Percentiles rank a stretch among this genome's conserved stretches.
phyloP scores from a whole-genome alignment of 169 alveolate genomes.

The Cryptosporidium andersoni region DNA sequence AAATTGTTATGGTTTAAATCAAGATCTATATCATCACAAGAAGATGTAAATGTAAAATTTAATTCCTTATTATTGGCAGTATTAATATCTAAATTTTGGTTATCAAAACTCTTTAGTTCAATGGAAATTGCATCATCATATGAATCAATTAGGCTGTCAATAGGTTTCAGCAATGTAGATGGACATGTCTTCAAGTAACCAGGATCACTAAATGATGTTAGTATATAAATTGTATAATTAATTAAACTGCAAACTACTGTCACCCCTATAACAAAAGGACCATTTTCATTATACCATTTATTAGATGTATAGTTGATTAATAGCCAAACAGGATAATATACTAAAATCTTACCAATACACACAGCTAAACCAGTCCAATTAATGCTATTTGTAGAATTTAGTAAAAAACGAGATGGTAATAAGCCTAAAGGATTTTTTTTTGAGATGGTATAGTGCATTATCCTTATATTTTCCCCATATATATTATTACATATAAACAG shows the following conservation, averaged over 20 bases:
- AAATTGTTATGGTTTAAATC: background rate
- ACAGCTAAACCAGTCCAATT: constrained; percentile 60
- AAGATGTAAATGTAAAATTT: too few species aligned
- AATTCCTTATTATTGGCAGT: background rate
- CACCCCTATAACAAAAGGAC: constrained; percentile 31
- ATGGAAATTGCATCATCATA: constrained; percentile 21
- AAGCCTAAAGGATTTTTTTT: constrained; percentile 65
- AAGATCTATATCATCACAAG: background rate
- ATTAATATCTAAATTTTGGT: background rate
- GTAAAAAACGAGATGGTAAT: constrained; percentile 69
- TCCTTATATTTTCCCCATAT: constrained; percentile 46
- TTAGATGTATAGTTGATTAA: constrained; percentile 41
- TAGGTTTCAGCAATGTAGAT: constrained; percentile 50
- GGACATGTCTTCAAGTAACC: constrained; percentile 50
- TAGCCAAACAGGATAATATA: constrained; percentile 66
- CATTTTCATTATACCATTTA: constrained; percentile 55
- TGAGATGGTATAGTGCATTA: constrained; percentile 35
- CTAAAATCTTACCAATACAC: constrained; percentile 32
- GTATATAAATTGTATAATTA: constrained; percentile 38
- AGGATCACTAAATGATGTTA: constrained; percentile 65
- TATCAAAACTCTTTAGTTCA: background rate
- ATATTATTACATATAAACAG: too few species aligned
- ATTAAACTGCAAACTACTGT: constrained; percentile 21
- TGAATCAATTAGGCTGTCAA: constrained; percentile 41
- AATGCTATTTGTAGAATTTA: constrained; percentile 18